Evolutionary conservation across 169 alveolate genomes (phyloP).

Genomic region (Plasmodium adleri): DNA sequence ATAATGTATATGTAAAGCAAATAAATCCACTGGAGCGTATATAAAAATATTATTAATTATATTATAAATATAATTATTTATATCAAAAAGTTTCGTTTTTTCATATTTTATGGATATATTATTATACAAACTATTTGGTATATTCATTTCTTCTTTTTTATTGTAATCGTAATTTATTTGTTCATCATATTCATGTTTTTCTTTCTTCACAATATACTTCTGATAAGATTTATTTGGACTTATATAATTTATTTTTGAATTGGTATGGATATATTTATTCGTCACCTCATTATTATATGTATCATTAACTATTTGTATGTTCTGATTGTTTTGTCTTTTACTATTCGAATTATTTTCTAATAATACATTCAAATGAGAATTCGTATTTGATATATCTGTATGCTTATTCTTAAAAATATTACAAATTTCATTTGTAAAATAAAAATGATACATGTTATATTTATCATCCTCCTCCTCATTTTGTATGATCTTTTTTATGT

Average conservation of each 20-base stretch:
- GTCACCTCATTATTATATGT: too few species aligned
- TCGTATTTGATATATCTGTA: too few species aligned
- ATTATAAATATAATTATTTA: constrained; percentile 44
- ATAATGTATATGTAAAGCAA: constrained; percentile 46
- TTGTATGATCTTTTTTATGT: background rate
- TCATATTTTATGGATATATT: background rate
- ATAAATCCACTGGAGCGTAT: constrained; percentile 59
- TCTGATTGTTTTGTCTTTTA: too few species aligned
- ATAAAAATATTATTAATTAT: constrained; percentile 23
- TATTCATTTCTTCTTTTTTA: too few species aligned
- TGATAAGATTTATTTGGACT: background rate
- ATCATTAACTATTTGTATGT: too few species aligned
- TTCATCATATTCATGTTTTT: background rate
- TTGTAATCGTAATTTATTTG: too few species aligned
- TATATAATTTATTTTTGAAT: constrained; percentile 18
- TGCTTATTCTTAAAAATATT: background rate
- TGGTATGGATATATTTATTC: constrained; percentile 14
- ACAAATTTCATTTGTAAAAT: background rate
- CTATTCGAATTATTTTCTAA: too few species aligned
- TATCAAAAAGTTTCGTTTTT: constrained; percentile 13
- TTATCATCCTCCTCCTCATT: background rate
- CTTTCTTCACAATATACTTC: background rate
- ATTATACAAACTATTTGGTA: constrained; percentile 1
- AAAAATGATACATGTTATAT: constrained; percentile 22
- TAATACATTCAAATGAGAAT: too few species aligned